phyloP scores from a whole-genome alignment of 306 rosid species.

The Senna tora region DNA sequence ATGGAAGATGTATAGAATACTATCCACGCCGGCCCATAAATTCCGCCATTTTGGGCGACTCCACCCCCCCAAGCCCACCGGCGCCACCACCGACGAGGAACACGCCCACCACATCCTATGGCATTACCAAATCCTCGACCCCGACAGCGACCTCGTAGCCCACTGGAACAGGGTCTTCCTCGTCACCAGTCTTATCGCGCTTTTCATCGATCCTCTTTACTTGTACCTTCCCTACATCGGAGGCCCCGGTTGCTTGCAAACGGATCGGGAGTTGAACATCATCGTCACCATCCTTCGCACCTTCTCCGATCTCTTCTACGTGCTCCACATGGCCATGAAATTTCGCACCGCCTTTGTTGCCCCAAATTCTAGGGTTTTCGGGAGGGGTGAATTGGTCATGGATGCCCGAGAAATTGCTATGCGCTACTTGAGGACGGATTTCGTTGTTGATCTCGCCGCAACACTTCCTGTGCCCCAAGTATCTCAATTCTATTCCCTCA shows the following conservation, averaged over 20 bases:
- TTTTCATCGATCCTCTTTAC: constrained; percentile 85
- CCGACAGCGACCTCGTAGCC: constrained; percentile 76
- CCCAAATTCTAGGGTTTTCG: constrained; percentile 81
- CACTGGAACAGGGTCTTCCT: constrained; percentile 86
- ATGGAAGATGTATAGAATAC: constrained; percentile 93
- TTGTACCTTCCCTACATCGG: constrained; percentile 74
- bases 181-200: constrained; percentile 63
- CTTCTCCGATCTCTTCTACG: constrained; percentile 72
- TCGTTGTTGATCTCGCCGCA: constrained; percentile 86
- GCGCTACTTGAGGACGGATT: constrained; percentile 77
- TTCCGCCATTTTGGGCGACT: constrained; percentile 69
- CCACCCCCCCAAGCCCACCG: not conserved
- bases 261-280: constrained; percentile 44
- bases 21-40: constrained; percentile 63
- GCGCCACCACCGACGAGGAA: constrained; percentile 43
- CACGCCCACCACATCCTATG: constrained; percentile 63
- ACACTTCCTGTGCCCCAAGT: constrained; percentile 85
- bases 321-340: constrained; percentile 76
- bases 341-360: constrained; percentile 85
- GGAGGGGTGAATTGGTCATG: constrained; percentile 88
- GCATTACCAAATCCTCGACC: constrained; percentile 81
- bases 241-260: constrained; percentile 68
- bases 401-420: constrained; percentile 65
- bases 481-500: not conserved
- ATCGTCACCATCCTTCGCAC: constrained; percentile 62